These are phyloP conservation scores for Trypanosoma cruzi DNA, from an alignment of 208 protist genomes.

Conservation along the genomic window DNA sequence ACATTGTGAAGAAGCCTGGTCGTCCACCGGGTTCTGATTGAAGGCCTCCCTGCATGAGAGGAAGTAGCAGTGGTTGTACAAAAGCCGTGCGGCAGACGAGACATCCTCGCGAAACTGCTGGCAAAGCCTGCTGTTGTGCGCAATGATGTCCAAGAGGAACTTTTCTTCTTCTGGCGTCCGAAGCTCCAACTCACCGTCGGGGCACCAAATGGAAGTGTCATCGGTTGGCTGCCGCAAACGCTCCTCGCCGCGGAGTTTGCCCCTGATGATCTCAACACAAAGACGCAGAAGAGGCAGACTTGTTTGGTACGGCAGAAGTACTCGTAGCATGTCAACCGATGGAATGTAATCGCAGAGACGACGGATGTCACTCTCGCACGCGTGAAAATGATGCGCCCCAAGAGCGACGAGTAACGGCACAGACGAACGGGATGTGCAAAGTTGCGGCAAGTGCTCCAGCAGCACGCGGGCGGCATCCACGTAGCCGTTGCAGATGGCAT, in stretches of 20 bases:
- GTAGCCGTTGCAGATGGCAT: conserved; percentile 91
- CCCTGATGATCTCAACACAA: conserved; percentile 59
- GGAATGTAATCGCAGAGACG: conserved; percentile 69
- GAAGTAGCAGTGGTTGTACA: conserved; percentile 72
- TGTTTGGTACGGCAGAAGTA: conserved; percentile 44
- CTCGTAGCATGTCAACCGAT: conserved; percentile 47
- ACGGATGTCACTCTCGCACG: conserved; percentile 64
- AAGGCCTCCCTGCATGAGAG: conserved; percentile 63
- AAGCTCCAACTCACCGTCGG: conserved; percentile 43
- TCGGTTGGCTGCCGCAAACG: conserved; percentile 16
- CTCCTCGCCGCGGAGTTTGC: conserved; percentile 60
- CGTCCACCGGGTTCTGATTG: neutral
- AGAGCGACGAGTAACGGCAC: conserved; percentile 74
- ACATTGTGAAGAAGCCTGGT: neutral
- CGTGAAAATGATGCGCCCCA: conserved; percentile 72
- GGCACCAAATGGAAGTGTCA: conserved; percentile 25
- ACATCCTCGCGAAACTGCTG: conserved; percentile 43
- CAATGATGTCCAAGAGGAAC: conserved; percentile 30
- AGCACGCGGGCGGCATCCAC: conserved; percentile 50
- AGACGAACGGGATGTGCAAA: conserved; percentile 58
- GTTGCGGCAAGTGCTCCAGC: conserved; percentile 54
- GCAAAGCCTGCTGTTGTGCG: conserved; percentile 55
- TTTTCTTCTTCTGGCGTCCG: conserved; percentile 55
- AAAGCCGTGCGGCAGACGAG: conserved; percentile 36
- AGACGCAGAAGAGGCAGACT: conserved; percentile 50